Conservation (phyloP, 2,329 filamentous ascomycete genomes). For the Trichoderma lentiforme region DNA sequence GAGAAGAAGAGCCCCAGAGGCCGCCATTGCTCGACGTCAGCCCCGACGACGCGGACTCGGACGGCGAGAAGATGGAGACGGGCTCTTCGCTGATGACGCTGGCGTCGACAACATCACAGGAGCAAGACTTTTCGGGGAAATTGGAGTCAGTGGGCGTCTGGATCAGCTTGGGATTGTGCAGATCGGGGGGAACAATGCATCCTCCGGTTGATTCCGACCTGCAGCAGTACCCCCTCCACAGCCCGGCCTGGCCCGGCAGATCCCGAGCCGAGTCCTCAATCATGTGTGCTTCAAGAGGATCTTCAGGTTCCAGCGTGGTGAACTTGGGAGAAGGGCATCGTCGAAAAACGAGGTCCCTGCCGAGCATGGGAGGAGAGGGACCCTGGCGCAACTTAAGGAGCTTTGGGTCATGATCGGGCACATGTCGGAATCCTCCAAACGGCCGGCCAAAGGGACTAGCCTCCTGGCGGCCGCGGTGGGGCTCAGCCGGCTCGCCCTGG, state of each 20-base stretch:
- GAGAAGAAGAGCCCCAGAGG: slow-evolving; percentile 20
- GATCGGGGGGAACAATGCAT: slow-evolving; percentile 40
- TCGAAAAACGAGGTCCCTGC: slow-evolving; percentile 74
- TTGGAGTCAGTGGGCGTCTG: slow-evolving; percentile 45
- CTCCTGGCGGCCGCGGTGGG: slow-evolving; percentile 33
- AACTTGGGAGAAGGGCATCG: slow-evolving; percentile 78
- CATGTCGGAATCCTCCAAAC: slow-evolving; percentile 39
- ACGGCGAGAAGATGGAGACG: slow-evolving; percentile 27
- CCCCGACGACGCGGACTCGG: slow-evolving; percentile 20
- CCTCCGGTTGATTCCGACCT: slow-evolving; percentile 35
- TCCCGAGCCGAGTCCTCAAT: slow-evolving; percentile 48
- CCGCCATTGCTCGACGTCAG: slow-evolving; percentile 16
- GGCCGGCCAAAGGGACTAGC: slow-evolving; percentile 42
- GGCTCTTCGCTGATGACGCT: slow-evolving; percentile 42
- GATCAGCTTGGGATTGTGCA: slow-evolving; percentile 48
- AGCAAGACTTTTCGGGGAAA: slow-evolving; percentile 42
- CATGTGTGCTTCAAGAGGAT: slow-evolving; percentile 52
- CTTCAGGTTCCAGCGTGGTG: slow-evolving; percentile 78
- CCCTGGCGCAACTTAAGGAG: slow-evolving; percentile 49
- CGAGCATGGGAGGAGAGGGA: slow-evolving; percentile 81
- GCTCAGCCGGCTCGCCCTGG: slow-evolving; percentile 7
- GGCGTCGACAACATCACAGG: slow-evolving; percentile 39
- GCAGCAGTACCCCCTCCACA: slow-evolving; percentile 76
- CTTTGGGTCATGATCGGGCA: slow-evolving; percentile 36
- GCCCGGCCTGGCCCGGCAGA: slow-evolving; percentile 56